Percentiles rank a stretch among this genome's conserved stretches.
These are phyloP conservation scores for Colletotrichum caudatum DNA, from an alignment of 2,329 filamentous ascomycete species.

Conservation along the genomic window DNA sequence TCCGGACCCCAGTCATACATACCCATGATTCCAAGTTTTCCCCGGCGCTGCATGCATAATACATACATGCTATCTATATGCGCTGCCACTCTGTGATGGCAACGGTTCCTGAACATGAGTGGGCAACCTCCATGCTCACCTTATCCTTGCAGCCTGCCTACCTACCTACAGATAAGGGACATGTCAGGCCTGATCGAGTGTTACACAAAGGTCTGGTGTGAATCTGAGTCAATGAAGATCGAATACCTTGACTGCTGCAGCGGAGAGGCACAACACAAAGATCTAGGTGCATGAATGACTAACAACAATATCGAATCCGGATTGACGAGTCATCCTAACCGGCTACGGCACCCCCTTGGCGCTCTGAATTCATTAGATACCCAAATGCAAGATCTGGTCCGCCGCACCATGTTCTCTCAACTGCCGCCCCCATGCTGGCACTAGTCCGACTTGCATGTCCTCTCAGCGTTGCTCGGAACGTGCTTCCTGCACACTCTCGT, in stretches of 20 bases:
- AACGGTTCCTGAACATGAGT: background rate
- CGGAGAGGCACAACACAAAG: background rate
- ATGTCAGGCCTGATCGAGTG: background rate
- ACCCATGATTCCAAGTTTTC: background rate
- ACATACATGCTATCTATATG: background rate
- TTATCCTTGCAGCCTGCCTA: background rate
- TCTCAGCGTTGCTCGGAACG: background rate
- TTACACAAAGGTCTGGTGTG: background rate
- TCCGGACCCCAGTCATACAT: constrained; percentile 14
- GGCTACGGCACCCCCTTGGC: background rate
- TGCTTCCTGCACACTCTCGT: background rate
- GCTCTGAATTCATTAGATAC: background rate
- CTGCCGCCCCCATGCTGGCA: background rate
- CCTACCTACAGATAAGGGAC: background rate
- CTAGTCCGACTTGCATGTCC: background rate
- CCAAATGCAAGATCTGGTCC: background rate
- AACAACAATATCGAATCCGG: constrained; percentile 1
- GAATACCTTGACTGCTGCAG: background rate
- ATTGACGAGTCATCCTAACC: constrained; percentile 3
- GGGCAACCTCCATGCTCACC: background rate
- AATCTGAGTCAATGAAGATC: background rate
- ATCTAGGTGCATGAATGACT: constrained; percentile 4
- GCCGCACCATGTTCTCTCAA: background rate
- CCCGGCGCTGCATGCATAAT: no score
- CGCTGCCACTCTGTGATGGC: background rate